Percentiles rank a stretch among this genome's conserved stretches.
These are phyloP conservation scores for Xylogone sp. DNA, from an alignment of 2,329 filamentous ascomycete genomes.

Conservation along the genomic window DNA sequence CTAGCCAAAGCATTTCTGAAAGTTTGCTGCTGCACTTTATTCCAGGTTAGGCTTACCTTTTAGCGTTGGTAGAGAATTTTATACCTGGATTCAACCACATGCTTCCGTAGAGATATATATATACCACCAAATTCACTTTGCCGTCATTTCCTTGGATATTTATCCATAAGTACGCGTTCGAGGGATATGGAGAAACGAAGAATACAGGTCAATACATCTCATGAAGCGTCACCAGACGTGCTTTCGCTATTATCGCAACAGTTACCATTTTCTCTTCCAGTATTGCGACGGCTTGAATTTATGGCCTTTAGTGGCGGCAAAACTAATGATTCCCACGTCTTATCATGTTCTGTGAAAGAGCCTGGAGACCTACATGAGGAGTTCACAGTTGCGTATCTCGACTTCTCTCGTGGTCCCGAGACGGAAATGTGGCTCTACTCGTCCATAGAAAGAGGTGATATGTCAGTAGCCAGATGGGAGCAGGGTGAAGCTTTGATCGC, in stretches of 20 bases:
- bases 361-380: background rate
- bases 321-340: slow-evolving; percentile 38
- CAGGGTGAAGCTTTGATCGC: slow-evolving; percentile 29
- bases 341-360: slow-evolving; percentile 30
- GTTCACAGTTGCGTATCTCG: slow-evolving; percentile 58
- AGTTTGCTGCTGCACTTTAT: too few species aligned
- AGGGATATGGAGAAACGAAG: background rate
- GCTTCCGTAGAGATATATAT: too few species aligned
- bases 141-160: too few species aligned
- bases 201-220: background rate
- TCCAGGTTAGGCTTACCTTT: too few species aligned
- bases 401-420: slow-evolving; percentile 56
- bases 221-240: background rate
- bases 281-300: slow-evolving; percentile 62
- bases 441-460: slow-evolving; percentile 38
- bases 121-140: too few species aligned
- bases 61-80: too few species aligned
- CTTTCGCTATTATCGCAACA: slow-evolving; percentile 36
- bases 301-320: slow-evolving; percentile 37
- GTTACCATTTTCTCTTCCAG: slow-evolving; percentile 55
- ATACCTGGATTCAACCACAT: too few species aligned
- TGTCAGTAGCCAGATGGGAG: background rate
- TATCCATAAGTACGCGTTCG: too few species aligned
- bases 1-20: too few species aligned
- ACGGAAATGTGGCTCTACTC: slow-evolving; percentile 64